These are phyloP conservation scores for Termitomyces bulborhizus DNA, from an alignment of 768 basidiomycete genomes.

Conservation along the genomic window DNA sequence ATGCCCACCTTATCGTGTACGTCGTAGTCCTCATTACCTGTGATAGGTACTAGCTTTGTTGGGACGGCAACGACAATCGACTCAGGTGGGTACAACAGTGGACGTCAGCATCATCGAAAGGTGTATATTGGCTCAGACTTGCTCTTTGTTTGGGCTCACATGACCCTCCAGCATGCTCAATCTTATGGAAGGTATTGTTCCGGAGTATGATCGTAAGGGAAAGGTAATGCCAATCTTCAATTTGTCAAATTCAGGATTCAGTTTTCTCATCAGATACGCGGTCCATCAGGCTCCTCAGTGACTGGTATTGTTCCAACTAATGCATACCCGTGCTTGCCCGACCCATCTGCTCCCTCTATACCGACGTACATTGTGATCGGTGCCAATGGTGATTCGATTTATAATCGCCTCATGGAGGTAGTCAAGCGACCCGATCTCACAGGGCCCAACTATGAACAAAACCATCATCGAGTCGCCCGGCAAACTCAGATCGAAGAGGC, in stretches of 20 bases:
- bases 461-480: constrained; percentile 54
- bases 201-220: constrained; percentile 67
- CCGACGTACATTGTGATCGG: constrained; percentile 65
- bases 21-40: not conserved
- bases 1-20: constrained; percentile 9
- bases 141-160: not conserved
- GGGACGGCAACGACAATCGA: constrained; percentile 30
- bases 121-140: constrained; percentile 18
- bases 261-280: constrained; percentile 41
- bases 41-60: constrained; percentile 52
- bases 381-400: constrained; percentile 67
- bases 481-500: constrained; percentile 63
- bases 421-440: constrained; percentile 56
- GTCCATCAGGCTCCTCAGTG: constrained; percentile 69
- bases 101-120: constrained; percentile 76
- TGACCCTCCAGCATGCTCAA: constrained; percentile 53
- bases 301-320: constrained; percentile 75
- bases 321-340: constrained; percentile 60
- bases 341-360: constrained; percentile 28
- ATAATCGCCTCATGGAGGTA: constrained; percentile 57
- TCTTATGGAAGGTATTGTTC: constrained; percentile 72
- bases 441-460: constrained; percentile 47
- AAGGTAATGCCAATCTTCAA: constrained; percentile 32
- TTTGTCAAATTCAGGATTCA: not conserved
- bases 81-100: constrained; percentile 45